phyloP scores from a whole-genome alignment of 2,329 filamentous ascomycete genomes.

The Cladobotryum mycophilum region DNA sequence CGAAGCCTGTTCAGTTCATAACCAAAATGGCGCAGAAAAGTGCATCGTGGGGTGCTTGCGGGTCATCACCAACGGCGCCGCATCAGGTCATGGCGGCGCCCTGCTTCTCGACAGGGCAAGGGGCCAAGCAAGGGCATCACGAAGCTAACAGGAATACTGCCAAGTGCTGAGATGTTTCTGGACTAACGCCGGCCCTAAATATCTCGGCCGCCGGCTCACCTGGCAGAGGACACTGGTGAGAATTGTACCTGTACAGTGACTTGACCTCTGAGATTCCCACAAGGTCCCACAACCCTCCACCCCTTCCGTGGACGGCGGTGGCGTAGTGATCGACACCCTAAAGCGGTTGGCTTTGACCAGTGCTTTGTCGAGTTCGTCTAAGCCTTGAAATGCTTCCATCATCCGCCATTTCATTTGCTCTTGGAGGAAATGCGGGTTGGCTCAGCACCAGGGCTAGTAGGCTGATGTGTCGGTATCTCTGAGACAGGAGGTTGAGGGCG shows the following conservation, averaged over 20 bases:
- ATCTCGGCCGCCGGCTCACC: constrained; percentile 24
- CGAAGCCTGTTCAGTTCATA: too few species aligned
- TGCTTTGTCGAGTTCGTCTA: too few species aligned
- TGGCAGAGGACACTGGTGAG: not conserved
- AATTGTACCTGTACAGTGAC: too few species aligned
- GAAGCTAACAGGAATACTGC: not conserved
- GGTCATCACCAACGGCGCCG: constrained; percentile 8
- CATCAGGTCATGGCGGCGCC: not conserved
- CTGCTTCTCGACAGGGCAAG: constrained; percentile 4
- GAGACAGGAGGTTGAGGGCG: too few species aligned
- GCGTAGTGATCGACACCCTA: constrained; percentile 21
- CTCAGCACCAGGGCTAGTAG: too few species aligned
- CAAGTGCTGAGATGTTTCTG: constrained; percentile 10
- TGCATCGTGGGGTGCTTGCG: constrained; percentile 5
- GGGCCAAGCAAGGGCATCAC: too few species aligned
- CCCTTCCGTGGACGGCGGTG: constrained; percentile 7
- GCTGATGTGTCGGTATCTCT: too few species aligned
- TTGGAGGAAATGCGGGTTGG: too few species aligned
- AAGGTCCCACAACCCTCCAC: not conserved
- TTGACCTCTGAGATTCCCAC: too few species aligned
- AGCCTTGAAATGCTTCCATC: too few species aligned
- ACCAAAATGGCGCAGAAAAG: not conserved
- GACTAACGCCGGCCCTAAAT: constrained; percentile 24
- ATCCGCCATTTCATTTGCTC: too few species aligned
- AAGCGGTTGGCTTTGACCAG: constrained; percentile 18